Conservation (phyloP, 352 stramenopile species). For the Phytophthora crassamura region DNA sequence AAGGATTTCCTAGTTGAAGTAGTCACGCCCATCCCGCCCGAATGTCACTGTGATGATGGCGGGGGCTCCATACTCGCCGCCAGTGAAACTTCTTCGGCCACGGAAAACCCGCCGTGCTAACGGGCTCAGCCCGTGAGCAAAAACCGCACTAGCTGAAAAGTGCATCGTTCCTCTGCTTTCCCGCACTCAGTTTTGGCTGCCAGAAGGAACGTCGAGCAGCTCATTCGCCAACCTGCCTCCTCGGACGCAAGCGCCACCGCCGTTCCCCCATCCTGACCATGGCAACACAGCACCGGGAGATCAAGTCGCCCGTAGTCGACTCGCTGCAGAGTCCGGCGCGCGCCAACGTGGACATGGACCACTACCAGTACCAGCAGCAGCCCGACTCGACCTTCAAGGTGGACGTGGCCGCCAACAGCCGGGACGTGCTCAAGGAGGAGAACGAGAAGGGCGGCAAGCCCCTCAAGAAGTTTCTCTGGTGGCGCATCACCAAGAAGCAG, state of each 20-base stretch:
- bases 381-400: conserved; percentile 42
- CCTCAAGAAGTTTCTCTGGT: conserved; percentile 60
- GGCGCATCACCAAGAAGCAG: conserved; percentile 60
- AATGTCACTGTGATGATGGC: conserved; percentile 28
- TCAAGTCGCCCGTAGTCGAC: conserved; percentile 36
- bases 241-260: conserved; percentile 17
- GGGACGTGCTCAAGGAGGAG: conserved; percentile 36
- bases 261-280: conserved; percentile 16
- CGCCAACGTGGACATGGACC: conserved; percentile 31
- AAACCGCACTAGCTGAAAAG: conserved; percentile 6
- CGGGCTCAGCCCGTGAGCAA: too few relatives aligned
- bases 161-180: conserved; percentile 19
- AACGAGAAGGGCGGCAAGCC: conserved; percentile 31
- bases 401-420: conserved; percentile 26
- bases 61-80: too few relatives aligned
- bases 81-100: too few relatives aligned
- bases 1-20: too few relatives aligned
- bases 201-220: not conserved
- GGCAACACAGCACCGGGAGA: conserved; percentile 31
- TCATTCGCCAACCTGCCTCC: conserved; percentile 40
- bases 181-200: not conserved
- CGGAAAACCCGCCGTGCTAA: too few relatives aligned
- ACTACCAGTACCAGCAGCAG: conserved; percentile 39
- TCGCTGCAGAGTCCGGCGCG: conserved; percentile 31
- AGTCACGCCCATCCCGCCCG: conserved; percentile 5